These are phyloP conservation scores for Podospora tetraspora DNA, from an alignment of 495 filamentous ascomycete species.

Conservation along the genomic window DNA sequence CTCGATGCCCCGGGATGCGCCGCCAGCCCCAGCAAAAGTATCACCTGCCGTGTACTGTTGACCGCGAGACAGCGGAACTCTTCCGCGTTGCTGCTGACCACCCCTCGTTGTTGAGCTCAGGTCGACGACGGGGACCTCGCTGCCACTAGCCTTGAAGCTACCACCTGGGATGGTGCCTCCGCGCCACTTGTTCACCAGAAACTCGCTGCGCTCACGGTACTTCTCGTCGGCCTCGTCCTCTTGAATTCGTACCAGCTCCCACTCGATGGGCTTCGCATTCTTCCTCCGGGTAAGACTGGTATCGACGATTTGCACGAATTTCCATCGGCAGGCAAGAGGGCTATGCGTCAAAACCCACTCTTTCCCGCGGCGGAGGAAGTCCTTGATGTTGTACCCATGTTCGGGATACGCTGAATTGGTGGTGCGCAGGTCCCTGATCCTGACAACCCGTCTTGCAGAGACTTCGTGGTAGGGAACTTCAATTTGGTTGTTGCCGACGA, in stretches of 20 bases:
- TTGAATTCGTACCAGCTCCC: constrained; percentile 22
- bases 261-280: constrained; percentile 28
- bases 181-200: constrained; percentile 33
- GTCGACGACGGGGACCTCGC: constrained; percentile 2
- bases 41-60: constrained; percentile 63
- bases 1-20: constrained; percentile 63
- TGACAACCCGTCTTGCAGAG: constrained; percentile 28
- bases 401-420: constrained; percentile 50
- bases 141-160: constrained; percentile 13
- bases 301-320: constrained; percentile 23
- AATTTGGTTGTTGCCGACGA: constrained; percentile 34
- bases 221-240: constrained; percentile 20
- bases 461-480: constrained; percentile 30
- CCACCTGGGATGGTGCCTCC: constrained; percentile 37
- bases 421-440: constrained; percentile 39
- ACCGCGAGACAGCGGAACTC: constrained; percentile 7
- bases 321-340: constrained; percentile 38
- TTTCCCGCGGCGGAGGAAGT: constrained; percentile 1
- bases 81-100: not conserved
- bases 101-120: not conserved
- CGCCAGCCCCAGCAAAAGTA: constrained; percentile 72
- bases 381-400: constrained; percentile 19
- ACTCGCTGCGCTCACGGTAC: constrained; percentile 4
- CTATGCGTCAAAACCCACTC: constrained; percentile 26
- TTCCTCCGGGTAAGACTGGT: constrained; percentile 1